Base-by-base conservation (phyloP, 1,284 basidiomycete genomes). In the Fomitiporia mediterranea region DNA sequence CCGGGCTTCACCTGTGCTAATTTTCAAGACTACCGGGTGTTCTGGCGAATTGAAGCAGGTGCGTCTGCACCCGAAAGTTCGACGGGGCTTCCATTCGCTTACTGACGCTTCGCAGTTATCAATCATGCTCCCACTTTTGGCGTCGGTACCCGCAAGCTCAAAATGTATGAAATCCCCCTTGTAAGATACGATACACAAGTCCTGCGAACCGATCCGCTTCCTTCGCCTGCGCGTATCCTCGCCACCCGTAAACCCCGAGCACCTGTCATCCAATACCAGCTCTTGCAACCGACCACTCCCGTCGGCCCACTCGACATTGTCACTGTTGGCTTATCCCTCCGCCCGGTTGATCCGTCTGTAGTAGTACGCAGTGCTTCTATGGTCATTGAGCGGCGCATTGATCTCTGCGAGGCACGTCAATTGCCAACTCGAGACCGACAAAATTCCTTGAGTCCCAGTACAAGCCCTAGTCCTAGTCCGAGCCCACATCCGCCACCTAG, bases 31-130 rank as follows among this genome's bases (percentile, higher is more conserved):
- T 91, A 90, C 68, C 77, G 84, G 43, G 82, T 86, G 65, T 82
- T 81, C 66, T 93, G 90, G 90, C 77, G 86, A 53, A 73, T 93
- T 57, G 90, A 93, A 73, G 89, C 88, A 60, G 78, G 89, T 85
- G 62, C 64, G 85, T 76, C 17, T 47, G 51, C 58, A 55, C 27
- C 55, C 38, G 55, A 60, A 63, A 57, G 42, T 47, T 56, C 43
- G 56, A 49, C 42, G 53, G 19, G 25, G 32, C 32, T 35, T 50
- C 13, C 37, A 27, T 50, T 37, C 23, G 48, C 30, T 38, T 5
- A 50, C 52, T 56, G 44, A 56, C 34, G 23, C 53, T 38, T 56
- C 42, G 43, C 56, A 89, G 86, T 82, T 53, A 76, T 90, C 39
- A 78, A 79, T 59, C 88, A 91, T 66, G 67, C 72, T 3, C 83